Base-by-base conservation (phyloP, 805 yeast genomes). In the Metschnikowia cerradonensis region DNA sequence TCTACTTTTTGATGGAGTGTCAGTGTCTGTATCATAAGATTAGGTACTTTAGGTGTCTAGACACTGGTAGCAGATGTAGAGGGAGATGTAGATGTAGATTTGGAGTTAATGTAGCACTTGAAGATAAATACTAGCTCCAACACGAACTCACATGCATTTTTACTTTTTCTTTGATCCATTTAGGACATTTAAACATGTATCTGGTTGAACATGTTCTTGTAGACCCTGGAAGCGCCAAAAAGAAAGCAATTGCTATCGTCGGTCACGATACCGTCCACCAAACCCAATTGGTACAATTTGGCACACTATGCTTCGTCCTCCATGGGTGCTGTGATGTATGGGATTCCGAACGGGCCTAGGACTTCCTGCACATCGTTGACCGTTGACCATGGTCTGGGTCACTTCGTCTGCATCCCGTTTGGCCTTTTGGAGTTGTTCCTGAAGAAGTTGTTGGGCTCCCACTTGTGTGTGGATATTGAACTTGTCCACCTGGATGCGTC, bases 291-390 rank as follows among this genome's bases (percentile, higher is more conserved):
- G 37, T 82, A 67, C 6, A 94, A 68, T 56, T 86, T 88, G 0
- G 96, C 97, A 70, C 99, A 94, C 62, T 94, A 99, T 0, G 99
- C 98, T 70, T 94, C 99, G 1, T 99, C 99, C 68, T 94, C 99
- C 91, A 90, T 90, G 0, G 99, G 99, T 0, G 99, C 97, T 0
- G 96, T 88, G 8, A 94, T 79, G 58, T 82, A 94, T 0, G 99
- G 99, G 4, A 94, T 87, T 1, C 99, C 99, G 73, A 94, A 94
- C 48, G 92, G 69, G 30, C 86, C 79, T 7, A 94, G 72, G 39
- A 94, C 72, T 55, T 90, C 96, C 67, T 94, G 97, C 17, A 96
- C 94, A 63, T 94, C 98, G 36, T 76, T 75, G 22, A 92, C 79
- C 98, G 36, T 76, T 75, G 22, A 92, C 79, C 97, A 94, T 94